Evolutionary conservation across 805 yeast species (phyloP), one percentile per base, ranked within the genome.

Genomic region (Hanseniaspora lachancei): DNA sequence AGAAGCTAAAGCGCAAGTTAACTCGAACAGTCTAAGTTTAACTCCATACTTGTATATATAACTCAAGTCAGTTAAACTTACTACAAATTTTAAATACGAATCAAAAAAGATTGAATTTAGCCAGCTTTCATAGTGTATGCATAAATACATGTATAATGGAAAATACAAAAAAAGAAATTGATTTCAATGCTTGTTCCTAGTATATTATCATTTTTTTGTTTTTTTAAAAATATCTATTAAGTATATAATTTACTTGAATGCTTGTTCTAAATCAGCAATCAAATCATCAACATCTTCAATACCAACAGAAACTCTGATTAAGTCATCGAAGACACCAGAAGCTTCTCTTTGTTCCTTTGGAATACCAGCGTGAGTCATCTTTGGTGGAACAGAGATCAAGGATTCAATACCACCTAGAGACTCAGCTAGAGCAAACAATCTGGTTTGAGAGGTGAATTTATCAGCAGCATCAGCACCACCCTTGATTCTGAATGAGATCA

Each of bases 341-440:
- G 80, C 77, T 71, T 84, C 91, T 72, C 95, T 80, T 63, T 79
- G 82, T 54, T 74, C 86, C 67, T 75, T 74, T 65, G 93, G 88
- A 68, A 86, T 86, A 67, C 95, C 95, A 56, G 91, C 93, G 64
- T 86, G 95, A 63, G 95, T 86, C 95, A 86, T 86, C 57, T 81
- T 79, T 48, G 95, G 93, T 43, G 95, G 96, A 49, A 87, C 89
- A 71, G 87, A 95, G 61, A 85, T 72, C 64, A 86, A 74, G 9
- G 89, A 82, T 73, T 87, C 95, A 60, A 87, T 82, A 62, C 95
- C 95, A 62, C 96, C 96, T 59, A 87, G 77, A 21, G 95, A 86
- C 73, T 88, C 95, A 57, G 95, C 95, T 65, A 87, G 75, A 21
- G 93, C 82, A 76, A 87, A 87, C 59, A 85, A 67, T 72, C 82